phyloP scores from a whole-genome alignment of 805 yeast genomes.

The Sugiyamaella lignohabitans region DNA sequence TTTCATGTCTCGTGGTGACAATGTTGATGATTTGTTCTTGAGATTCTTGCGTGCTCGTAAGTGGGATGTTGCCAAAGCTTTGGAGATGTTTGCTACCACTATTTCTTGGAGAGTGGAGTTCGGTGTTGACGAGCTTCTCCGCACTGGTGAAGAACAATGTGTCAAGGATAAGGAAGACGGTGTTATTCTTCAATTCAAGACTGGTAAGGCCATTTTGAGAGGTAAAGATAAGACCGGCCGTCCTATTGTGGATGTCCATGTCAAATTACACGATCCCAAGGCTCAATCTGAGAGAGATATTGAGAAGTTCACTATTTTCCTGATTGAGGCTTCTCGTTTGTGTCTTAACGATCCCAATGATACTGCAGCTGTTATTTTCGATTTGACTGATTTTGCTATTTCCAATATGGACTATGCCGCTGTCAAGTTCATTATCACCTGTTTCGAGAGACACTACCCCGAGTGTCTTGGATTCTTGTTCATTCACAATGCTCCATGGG shows the following conservation, averaged over 20 bases:
- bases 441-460: constrained; percentile 95
- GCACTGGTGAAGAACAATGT: constrained; percentile 64
- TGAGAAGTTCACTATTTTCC: constrained; percentile 63
- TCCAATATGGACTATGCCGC: constrained; percentile 91
- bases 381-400: constrained; percentile 76
- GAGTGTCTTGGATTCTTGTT: constrained; percentile 80
- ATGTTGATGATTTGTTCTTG: constrained; percentile 70
- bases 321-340: constrained; percentile 78
- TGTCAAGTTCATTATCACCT: constrained; percentile 79
- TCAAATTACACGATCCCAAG: constrained; percentile 62
- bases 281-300: constrained; percentile 67
- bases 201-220: constrained; percentile 64
- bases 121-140: constrained; percentile 54
- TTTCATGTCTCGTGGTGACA: constrained; percentile 63
- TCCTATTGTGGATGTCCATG: constrained; percentile 78
- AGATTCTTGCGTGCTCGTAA: constrained; percentile 83
- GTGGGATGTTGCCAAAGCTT: constrained; percentile 64
- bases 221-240: constrained; percentile 70
- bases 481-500: constrained; percentile 95
- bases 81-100: constrained; percentile 67
- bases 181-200: constrained; percentile 45
- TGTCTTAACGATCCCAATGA: constrained; percentile 69
- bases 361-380: constrained; percentile 78
- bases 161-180: constrained; percentile 42
- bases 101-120: constrained; percentile 68